Percentiles rank a stretch among this genome's conserved stretches.
phyloP scores from a whole-genome alignment of 257 asterid genomes.

The Penstemon davidsonii region DNA sequence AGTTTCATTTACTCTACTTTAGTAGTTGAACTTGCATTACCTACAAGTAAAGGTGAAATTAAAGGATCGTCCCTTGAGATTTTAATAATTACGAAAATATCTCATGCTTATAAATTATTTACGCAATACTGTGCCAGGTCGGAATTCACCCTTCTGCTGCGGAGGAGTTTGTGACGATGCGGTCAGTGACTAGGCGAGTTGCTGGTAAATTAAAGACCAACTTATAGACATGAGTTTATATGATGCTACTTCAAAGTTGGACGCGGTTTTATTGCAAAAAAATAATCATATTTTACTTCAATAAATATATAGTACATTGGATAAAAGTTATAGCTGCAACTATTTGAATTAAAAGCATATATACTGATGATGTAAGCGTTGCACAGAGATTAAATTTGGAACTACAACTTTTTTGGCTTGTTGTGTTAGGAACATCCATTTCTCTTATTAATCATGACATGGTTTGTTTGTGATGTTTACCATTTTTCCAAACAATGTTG shows the following conservation, averaged over 20 bases:
- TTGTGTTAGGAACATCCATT: background rate
- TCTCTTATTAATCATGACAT: background rate
- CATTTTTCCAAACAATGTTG: background rate
- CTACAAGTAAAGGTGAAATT: too few relatives aligned
- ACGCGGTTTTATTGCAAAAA: background rate
- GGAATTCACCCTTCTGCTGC: slow-evolving; percentile 99
- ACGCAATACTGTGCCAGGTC: slow-evolving; percentile 45
- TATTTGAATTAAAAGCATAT: background rate
- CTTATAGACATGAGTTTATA: slow-evolving; percentile 27
- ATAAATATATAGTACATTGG: background rate
- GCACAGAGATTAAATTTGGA: too few relatives aligned
- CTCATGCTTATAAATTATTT: too few relatives aligned
- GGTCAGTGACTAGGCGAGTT: slow-evolving; percentile 63
- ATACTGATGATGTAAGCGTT: background rate
- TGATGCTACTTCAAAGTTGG: slow-evolving; percentile 10
- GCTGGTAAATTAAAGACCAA: slow-evolving; percentile 68
- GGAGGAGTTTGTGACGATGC: slow-evolving; percentile 94
- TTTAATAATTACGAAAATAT: too few relatives aligned
- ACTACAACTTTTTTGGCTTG: too few relatives aligned
- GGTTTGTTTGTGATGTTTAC: background rate
- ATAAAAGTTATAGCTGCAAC: background rate
- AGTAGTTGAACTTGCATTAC: too few relatives aligned
- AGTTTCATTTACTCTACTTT: slow-evolving; percentile 28
- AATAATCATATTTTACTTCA: background rate
- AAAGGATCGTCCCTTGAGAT: too few relatives aligned